Conservation (phyloP, 768 basidiomycete species). For the Mycena floridula region DNA sequence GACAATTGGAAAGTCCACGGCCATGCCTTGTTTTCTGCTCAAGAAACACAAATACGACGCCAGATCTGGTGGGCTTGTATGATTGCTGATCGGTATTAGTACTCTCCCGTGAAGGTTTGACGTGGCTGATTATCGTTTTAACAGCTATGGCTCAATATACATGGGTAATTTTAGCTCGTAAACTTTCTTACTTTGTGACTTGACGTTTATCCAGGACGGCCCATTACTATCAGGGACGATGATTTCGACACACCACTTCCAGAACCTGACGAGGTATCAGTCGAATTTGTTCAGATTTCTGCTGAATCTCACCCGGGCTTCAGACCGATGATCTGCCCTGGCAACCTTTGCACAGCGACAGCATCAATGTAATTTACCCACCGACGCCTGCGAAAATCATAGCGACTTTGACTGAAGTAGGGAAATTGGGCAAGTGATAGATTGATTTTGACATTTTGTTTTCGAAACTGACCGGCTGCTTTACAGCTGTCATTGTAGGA, state of each 20-base stretch:
- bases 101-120: conserved; percentile 6
- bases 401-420: conserved; percentile 48
- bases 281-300: too few species aligned
- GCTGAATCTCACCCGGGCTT: conserved; percentile 6
- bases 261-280: conserved; percentile 20
- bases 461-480: too few species aligned
- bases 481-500: conserved; percentile 58
- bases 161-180: conserved; percentile 43
- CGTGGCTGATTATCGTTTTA: conserved; percentile 4
- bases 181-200: conserved; percentile 1
- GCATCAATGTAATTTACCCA: conserved; percentile 33
- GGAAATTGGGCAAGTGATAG: conserved; percentile 48
- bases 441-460: too few species aligned
- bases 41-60: conserved; percentile 65
- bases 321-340: conserved; percentile 54
- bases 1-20: conserved; percentile 67
- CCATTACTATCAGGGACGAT: conserved; percentile 57
- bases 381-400: conserved; percentile 44
- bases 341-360: conserved; percentile 37
- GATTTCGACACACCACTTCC: conserved; percentile 69
- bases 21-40: conserved; percentile 50
- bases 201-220: conserved; percentile 41
- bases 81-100: conserved; percentile 55
- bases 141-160: conserved; percentile 66
- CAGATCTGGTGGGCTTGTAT: conserved; percentile 81